Evolutionary conservation across 1,284 basidiomycete species (phyloP).

Genomic region (Irpex rosettiformis): DNA sequence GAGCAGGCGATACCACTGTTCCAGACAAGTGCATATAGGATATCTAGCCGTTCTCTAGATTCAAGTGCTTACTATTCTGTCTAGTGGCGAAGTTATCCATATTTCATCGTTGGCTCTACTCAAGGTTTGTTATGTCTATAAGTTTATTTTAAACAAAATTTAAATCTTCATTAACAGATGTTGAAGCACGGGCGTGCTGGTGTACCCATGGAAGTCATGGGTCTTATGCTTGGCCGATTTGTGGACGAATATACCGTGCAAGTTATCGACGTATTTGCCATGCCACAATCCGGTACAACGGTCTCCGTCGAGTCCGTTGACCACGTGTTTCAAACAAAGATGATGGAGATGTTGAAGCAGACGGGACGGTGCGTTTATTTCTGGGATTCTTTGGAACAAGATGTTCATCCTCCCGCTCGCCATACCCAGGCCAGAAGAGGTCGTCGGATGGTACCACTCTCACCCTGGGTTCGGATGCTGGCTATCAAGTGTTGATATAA

Average conservation of each 20-base stretch:
- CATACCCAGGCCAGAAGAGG: constrained; percentile 84
- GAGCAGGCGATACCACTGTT: constrained; percentile 46
- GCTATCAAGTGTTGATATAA: constrained; percentile 98
- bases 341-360: constrained; percentile 99
- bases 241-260: constrained; percentile 98
- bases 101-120: constrained; percentile 92
- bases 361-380: constrained; percentile 77
- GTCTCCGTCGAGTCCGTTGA: constrained; percentile 99
- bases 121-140: constrained; percentile 54
- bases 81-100: constrained; percentile 92
- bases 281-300: constrained; percentile 99
- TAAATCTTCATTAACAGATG: constrained; percentile 61
- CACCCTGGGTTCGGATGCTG: constrained; percentile 99
- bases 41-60: not conserved
- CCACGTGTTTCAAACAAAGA: constrained; percentile 98
- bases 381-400: not conserved
- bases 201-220: constrained; percentile 99
- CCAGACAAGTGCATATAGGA: constrained; percentile 66
- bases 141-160: not conserved
- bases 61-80: not conserved
- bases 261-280: constrained; percentile 98
- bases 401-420: constrained; percentile 2
- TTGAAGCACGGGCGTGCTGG: constrained; percentile 98
- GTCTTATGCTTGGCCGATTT: constrained; percentile 98
- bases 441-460: constrained; percentile 99